Percentiles rank a stretch among this genome's conserved stretches.
Conservation (phyloP, 345 rosid genomes). For the Camelina laxa region DNA sequence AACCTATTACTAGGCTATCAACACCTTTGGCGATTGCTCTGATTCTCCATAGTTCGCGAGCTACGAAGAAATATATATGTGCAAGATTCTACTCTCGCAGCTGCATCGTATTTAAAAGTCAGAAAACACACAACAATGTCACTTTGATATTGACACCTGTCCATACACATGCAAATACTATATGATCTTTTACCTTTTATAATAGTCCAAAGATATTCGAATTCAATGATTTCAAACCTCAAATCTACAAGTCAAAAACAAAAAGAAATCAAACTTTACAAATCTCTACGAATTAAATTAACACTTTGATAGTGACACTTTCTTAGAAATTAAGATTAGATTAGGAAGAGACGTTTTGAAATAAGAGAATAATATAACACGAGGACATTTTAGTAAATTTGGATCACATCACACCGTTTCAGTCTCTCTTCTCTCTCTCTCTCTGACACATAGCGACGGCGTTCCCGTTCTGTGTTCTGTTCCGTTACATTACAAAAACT, state of each 20-base stretch:
- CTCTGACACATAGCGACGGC: conserved; percentile 3
- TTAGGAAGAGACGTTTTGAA: background rate
- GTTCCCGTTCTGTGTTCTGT: background rate
- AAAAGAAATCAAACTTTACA: background rate
- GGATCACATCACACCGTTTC: conserved; percentile 8
- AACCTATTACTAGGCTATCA: background rate
- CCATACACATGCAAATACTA: conserved; percentile 21
- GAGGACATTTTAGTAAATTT: background rate
- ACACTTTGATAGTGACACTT: background rate
- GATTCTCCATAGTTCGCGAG: background rate
- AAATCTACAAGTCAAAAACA: background rate
- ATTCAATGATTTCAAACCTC: background rate
- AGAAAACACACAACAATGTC: background rate
- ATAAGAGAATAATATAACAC: background rate
- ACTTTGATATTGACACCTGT: conserved; percentile 24
- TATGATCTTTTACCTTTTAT: background rate
- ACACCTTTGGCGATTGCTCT: background rate
- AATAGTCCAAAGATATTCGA: background rate
- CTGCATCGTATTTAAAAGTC: conserved; percentile 9
- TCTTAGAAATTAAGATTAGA: background rate
- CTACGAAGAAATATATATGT: background rate
- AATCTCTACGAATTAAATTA: background rate
- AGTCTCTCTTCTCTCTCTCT: background rate
- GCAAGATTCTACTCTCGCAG: background rate
- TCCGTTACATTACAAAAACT: conserved; percentile 14